These are phyloP conservation scores for Petunia secreta DNA, from an alignment of 257 asterid genomes.

Conservation along the genomic window DNA sequence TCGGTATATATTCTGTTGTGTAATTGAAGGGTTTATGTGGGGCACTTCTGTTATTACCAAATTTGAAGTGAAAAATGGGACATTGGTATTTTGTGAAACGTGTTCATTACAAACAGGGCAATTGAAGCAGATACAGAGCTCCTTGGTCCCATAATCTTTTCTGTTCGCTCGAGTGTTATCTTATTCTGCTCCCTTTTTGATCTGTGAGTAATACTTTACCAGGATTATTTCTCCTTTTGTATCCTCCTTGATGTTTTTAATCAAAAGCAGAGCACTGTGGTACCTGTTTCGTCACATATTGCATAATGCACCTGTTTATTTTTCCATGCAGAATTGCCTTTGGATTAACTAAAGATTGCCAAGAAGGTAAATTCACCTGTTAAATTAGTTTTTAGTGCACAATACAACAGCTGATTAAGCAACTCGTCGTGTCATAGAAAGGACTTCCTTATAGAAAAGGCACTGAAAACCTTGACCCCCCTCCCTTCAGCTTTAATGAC, in stretches of 20 bases:
- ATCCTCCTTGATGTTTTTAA: slow-evolving; percentile 15
- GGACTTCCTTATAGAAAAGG: background rate
- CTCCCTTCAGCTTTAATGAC: slow-evolving; percentile 26
- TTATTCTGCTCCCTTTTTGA: background rate
- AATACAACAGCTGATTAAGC: slow-evolving; percentile 41
- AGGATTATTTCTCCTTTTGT: background rate
- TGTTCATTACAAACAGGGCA: slow-evolving; percentile 15
- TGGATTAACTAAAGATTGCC: slow-evolving; percentile 61
- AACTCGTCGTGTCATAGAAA: slow-evolving; percentile 28
- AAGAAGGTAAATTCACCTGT: slow-evolving; percentile 63
- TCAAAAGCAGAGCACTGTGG: background rate
- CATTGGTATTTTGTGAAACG: background rate
- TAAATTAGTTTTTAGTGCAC: slow-evolving; percentile 41
- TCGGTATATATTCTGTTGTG: background rate
- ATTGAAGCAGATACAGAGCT: background rate
- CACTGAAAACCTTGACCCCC: slow-evolving; percentile 28
- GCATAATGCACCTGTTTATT: slow-evolving; percentile 41
- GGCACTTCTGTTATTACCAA: slow-evolving; percentile 11
- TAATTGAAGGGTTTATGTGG: slow-evolving; percentile 16
- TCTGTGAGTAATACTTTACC: slow-evolving; percentile 4
- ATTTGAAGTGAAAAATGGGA: background rate
- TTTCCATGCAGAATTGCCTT: slow-evolving; percentile 60
- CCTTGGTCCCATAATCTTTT: background rate
- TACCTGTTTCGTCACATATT: slow-evolving; percentile 24
- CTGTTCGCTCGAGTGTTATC: background rate